Percentiles rank a stretch among this genome's conserved stretches.
phyloP scores from a whole-genome alignment of 2,329 filamentous ascomycete species.

The Lasiodiplodia sp. region DNA sequence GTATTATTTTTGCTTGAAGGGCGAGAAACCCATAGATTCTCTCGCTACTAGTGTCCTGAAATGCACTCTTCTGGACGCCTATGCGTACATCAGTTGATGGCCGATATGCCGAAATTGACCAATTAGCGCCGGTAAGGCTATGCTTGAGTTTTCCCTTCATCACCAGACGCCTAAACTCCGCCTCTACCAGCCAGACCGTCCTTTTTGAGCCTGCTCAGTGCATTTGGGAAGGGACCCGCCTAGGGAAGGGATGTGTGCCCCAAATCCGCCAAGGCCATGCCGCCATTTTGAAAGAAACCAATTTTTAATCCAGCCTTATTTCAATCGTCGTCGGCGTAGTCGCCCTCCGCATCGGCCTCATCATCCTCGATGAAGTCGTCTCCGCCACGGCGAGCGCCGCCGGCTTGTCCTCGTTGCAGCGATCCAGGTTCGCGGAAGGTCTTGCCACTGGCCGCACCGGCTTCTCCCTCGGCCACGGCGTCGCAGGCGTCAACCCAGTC shows the following conservation, averaged over 20 bases:
- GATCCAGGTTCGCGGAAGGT: slow-evolving; percentile 22
- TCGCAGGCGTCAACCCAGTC: slow-evolving; percentile 98
- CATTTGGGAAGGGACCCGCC: neutral
- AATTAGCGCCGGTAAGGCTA: neutral
- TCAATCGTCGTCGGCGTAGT: slow-evolving; percentile 40
- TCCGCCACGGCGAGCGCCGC: slow-evolving; percentile 10
- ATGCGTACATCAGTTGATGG: neutral
- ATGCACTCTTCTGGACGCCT: neutral
- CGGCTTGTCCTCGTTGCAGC: slow-evolving; percentile 14
- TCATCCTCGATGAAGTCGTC: slow-evolving; percentile 49
- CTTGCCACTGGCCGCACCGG: slow-evolving; percentile 41
- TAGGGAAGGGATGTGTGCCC: neutral
- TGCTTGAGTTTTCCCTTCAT: neutral
- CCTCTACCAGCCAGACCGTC: slow-evolving; percentile 6
- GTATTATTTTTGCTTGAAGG: neutral
- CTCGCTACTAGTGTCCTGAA: neutral
- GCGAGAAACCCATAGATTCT: neutral
- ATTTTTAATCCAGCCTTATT: neutral
- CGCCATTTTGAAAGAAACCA: slow-evolving; percentile 19
- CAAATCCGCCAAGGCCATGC: neutral
- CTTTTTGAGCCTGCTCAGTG: slow-evolving; percentile 2
- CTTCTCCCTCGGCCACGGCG: slow-evolving; percentile 70
- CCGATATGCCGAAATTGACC: neutral
- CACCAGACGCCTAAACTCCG: slow-evolving; percentile 30
- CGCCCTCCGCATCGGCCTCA: slow-evolving; percentile 48